A percentile compares a stretch with the other conserved stretches of the same genome.
Conservation (phyloP, 768 basidiomycete species). For the Symmetrospora coprosmae region DNA sequence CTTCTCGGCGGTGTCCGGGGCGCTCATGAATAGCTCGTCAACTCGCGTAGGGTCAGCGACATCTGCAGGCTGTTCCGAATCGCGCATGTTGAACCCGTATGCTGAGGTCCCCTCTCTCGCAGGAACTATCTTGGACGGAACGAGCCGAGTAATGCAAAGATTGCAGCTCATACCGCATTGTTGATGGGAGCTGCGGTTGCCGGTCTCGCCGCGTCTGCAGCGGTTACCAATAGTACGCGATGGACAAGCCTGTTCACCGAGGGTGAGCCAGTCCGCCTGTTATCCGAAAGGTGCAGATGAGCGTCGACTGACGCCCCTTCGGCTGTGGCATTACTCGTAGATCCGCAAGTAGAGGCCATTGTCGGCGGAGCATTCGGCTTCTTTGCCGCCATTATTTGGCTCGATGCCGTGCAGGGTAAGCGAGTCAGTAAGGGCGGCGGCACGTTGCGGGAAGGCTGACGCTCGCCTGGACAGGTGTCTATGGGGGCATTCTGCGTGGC, state of each 20-base stretch:
- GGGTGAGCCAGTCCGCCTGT: not conserved
- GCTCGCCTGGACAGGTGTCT: too few relatives aligned
- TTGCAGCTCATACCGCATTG: not conserved
- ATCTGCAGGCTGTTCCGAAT: not conserved
- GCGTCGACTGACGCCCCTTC: not conserved
- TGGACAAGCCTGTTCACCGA: constrained; percentile 7
- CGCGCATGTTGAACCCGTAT: too few relatives aligned
- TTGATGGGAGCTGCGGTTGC: not conserved
- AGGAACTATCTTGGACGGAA: constrained; percentile 10
- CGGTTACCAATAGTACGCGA: not conserved
- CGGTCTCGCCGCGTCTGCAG: not conserved
- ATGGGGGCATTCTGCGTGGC: not conserved
- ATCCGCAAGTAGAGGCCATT: not conserved
- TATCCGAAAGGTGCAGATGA: not conserved
- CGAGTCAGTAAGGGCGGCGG: too few relatives aligned
- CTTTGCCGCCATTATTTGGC: not conserved
- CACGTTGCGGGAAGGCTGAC: too few relatives aligned
- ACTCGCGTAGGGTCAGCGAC: constrained; percentile 15
- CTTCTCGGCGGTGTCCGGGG: not conserved
- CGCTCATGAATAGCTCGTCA: constrained; percentile 1
- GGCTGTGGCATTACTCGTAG: not conserved
- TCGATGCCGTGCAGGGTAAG: not conserved
- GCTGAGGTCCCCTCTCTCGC: too few relatives aligned
- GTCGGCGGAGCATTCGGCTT: not conserved
- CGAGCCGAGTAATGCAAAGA: not conserved